Evolutionary conservation across 768 basidiomycete species (phyloP).

Genomic region (Rhizopogon salebrosus): DNA sequence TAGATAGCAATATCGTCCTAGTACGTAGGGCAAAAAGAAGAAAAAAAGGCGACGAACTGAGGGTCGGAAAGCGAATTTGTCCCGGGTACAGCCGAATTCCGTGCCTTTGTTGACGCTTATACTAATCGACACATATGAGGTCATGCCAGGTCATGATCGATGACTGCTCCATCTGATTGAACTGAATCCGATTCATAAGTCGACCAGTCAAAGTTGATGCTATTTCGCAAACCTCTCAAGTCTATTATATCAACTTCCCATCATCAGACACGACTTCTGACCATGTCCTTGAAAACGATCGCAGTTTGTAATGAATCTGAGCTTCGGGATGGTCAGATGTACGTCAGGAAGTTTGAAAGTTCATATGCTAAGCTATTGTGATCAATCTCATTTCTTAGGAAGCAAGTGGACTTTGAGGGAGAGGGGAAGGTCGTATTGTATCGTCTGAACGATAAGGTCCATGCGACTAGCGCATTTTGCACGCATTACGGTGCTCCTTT

Average conservation of each 20-base stretch:
- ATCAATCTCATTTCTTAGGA: conserved; percentile 42
- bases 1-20: too few relatives aligned
- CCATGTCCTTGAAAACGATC: conserved; percentile 36
- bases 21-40: too few relatives aligned
- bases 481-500: conserved; percentile 92
- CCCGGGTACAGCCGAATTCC: too few relatives aligned
- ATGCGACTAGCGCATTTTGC: conserved; percentile 81
- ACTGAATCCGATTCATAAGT: too few relatives aligned
- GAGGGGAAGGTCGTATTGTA: conserved; percentile 75
- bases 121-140: too few relatives aligned
- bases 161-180: too few relatives aligned
- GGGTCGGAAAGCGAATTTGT: too few relatives aligned
- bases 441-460: conserved; percentile 66
- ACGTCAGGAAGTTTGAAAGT: conserved; percentile 10
- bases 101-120: too few relatives aligned
- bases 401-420: conserved; percentile 73
- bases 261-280: not conserved
- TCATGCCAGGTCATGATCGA: too few relatives aligned
- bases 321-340: conserved; percentile 55
- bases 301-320: conserved; percentile 44
- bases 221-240: not conserved
- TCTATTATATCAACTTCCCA: not conserved
- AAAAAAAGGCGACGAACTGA: too few relatives aligned
- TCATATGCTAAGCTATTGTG: not conserved
- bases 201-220: not conserved